Percentiles rank a stretch among this genome's conserved stretches.
phyloP scores from a whole-genome alignment of 2,329 filamentous ascomycete genomes.

The Leptoxyphium fumago region DNA sequence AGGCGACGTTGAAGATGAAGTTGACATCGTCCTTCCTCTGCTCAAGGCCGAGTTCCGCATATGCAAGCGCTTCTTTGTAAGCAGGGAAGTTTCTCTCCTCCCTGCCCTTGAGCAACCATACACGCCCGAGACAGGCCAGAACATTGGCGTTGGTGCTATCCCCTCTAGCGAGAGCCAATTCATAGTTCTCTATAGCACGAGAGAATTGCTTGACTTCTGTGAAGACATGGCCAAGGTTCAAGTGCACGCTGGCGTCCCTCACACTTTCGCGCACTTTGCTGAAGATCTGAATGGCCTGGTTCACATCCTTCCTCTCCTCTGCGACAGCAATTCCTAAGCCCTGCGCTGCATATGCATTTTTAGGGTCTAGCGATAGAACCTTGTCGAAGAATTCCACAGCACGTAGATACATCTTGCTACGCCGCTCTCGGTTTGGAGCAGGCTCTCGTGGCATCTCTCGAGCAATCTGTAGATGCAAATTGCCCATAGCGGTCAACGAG shows the following conservation, averaged over 20 bases:
- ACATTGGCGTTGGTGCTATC: constrained; percentile 65
- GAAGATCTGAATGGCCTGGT: constrained; percentile 71
- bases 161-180: constrained; percentile 66
- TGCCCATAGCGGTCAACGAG: constrained; percentile 91
- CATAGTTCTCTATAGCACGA: constrained; percentile 88
- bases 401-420: constrained; percentile 71
- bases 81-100: constrained; percentile 47
- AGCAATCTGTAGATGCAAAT: constrained; percentile 74
- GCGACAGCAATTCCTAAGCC: constrained; percentile 87
- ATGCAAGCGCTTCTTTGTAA: constrained; percentile 50
- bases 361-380: constrained; percentile 81
- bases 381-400: constrained; percentile 99
- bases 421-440: constrained; percentile 81
- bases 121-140: constrained; percentile 71
- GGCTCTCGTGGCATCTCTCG: constrained; percentile 88
- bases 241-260: constrained; percentile 72
- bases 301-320: constrained; percentile 85
- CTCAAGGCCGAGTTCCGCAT: constrained; percentile 54
- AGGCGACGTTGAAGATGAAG: constrained; percentile 95
- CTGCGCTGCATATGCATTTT: constrained; percentile 91
- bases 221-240: constrained; percentile 89
- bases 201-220: constrained; percentile 79
- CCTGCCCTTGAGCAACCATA: constrained; percentile 71
- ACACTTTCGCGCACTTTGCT: constrained; percentile 81
- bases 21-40: constrained; percentile 64